Evolutionary conservation across 345 rosid genomes (phyloP).

Genomic region (Draba incana): DNA sequence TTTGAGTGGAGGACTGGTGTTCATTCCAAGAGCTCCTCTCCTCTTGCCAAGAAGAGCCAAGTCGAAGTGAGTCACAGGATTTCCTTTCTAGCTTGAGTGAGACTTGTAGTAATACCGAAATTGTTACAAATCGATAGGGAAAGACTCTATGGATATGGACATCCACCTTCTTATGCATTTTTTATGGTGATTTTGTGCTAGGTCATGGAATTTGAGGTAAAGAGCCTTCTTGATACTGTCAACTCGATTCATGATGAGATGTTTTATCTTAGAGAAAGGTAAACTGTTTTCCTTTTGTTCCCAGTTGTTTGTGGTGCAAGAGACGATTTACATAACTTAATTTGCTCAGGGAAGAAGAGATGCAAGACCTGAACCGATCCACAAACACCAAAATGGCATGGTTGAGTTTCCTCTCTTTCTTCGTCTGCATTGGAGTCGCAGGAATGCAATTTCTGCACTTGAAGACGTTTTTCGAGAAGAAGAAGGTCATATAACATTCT

Average conservation of each 20-base stretch:
- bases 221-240: constrained; percentile 42
- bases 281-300: neutral
- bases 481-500: constrained; percentile 70
- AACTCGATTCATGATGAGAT: constrained; percentile 44
- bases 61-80: constrained; percentile 58
- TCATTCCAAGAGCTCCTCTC: constrained; percentile 83
- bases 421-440: constrained; percentile 79
- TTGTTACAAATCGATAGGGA: neutral
- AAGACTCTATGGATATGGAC: neutral
- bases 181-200: constrained; percentile 25
- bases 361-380: constrained; percentile 75
- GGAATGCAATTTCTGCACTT: constrained; percentile 88
- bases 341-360: constrained; percentile 78
- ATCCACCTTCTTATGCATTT: constrained; percentile 9
- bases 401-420: constrained; percentile 73
- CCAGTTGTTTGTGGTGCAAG: neutral
- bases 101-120: neutral
- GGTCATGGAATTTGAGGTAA: constrained; percentile 41
- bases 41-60: constrained; percentile 83
- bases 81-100: neutral
- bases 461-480: constrained; percentile 93
- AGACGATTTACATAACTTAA: neutral
- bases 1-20: constrained; percentile 93
- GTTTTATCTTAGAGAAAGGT: constrained; percentile 49
- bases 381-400: constrained; percentile 83